A percentile compares a stretch with the other conserved stretches of the same genome.
Evolutionary conservation across 176 grass and related monocot genomes (phyloP).

Genomic region (Paspalum notatum): DNA sequence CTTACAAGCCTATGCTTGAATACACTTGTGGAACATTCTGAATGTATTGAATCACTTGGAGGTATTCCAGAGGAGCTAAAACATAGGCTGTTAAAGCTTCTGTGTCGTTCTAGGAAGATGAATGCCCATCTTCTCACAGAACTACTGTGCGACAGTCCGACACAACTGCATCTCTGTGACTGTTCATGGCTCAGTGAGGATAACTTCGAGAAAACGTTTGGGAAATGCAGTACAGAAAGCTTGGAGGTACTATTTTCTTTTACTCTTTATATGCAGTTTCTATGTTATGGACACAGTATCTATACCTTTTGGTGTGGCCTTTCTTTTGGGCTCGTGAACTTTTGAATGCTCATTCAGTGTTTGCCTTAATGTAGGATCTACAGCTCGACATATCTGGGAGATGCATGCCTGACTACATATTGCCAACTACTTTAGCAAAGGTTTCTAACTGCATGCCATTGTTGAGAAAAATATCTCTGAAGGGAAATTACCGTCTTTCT

Average conservation of each 20-base stretch:
- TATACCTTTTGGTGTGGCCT: slow-evolving; percentile 2
- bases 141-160: slow-evolving; percentile 55
- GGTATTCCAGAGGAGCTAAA: slow-evolving; percentile 76
- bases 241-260: slow-evolving; percentile 58
- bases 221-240: slow-evolving; percentile 47
- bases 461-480: slow-evolving; percentile 72
- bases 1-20: slow-evolving; percentile 66
- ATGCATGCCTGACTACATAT: slow-evolving; percentile 85
- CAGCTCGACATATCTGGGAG: slow-evolving; percentile 86
- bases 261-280: slow-evolving; percentile 21
- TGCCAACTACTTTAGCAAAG: slow-evolving; percentile 70
- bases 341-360: not conserved
- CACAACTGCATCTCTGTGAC: slow-evolving; percentile 62
- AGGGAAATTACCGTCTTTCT: slow-evolving; percentile 88
- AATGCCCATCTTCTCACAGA: slow-evolving; percentile 63
- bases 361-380: slow-evolving; percentile 61
- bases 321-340: slow-evolving; percentile 9
- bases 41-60: slow-evolving; percentile 85
- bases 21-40: slow-evolving; percentile 59
- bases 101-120: slow-evolving; percentile 87
- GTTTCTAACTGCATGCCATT: slow-evolving; percentile 68
- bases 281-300: slow-evolving; percentile 4
- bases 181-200: slow-evolving; percentile 87
- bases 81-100: slow-evolving; percentile 52
- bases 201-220: slow-evolving; percentile 70